Evolutionary conservation across 2,329 filamentous ascomycete species (phyloP), one percentile per base, ranked within the genome.

Genomic region (Fonsecaea multimorphosa): DNA sequence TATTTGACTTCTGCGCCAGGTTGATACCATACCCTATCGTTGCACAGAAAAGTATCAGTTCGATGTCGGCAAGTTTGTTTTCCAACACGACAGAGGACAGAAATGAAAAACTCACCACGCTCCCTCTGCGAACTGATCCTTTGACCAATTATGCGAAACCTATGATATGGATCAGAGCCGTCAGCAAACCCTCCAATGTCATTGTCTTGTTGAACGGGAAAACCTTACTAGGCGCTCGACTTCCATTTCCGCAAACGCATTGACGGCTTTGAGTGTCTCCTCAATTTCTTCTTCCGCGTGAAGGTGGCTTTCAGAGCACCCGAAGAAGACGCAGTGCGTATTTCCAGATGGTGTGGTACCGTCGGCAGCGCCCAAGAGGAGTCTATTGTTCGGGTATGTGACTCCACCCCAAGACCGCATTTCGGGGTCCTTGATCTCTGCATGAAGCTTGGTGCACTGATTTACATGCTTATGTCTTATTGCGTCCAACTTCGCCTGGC

Each of bases 291-390:
- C 78, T 14, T 83, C 80, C 0, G 79, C 79, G 1, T 81, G 73
- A 3, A 83, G 77, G 40, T 81, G 79, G 16, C 79, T 79, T 14
- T 78, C 70, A 1, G 75, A 68, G 0, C 76, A 77, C 0, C 82
- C 81, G 58, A 84, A 83, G 0, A 76, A 75, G 0, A 84, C 82
- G 0, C 84, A 71, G 36, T 84, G 82, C 0, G 81, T 82, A 49
- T 83, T 83, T 0, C 81, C 80, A 0, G 76, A 76, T 0, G 79
- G 78, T 0, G 79, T 81, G 0, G 74, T 76, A 0, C 82, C 81
- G 59, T 84, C 81, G 0, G 78, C 82, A 5, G 81, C 77, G 0
- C 78, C 82, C 4, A 81, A 77, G 0, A 75, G 78, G 49, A 80
- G 83, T 3, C 76, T 74, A 0, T 83, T 74, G 14, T 76, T 74